Evolutionary conservation across 139 green algal genomes (phyloP).

Genomic region (Chlamydomonas eustigma): DNA sequence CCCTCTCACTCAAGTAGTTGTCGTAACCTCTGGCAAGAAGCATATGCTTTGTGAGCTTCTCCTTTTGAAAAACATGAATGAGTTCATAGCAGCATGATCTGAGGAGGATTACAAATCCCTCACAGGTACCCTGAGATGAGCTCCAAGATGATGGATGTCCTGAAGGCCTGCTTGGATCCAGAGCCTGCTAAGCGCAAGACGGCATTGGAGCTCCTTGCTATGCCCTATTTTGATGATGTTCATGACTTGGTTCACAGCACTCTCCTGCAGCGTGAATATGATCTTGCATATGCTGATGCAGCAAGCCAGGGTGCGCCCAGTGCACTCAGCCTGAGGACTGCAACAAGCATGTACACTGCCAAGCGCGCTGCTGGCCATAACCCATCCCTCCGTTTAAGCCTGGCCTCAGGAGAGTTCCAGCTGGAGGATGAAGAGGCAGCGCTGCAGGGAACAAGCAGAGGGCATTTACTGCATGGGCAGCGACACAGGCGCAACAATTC

Average conservation of each 20-base stretch:
- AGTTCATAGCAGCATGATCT: neutral
- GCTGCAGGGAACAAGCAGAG: too few species aligned
- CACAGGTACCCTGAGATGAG: neutral
- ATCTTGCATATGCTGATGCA: neutral
- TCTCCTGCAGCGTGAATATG: neutral
- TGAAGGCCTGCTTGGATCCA: neutral
- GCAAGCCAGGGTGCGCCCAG: neutral
- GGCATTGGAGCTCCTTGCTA: neutral
- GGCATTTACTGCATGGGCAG: too few species aligned
- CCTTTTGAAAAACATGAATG: neutral
- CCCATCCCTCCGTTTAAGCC: too few species aligned
- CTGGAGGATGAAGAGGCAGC: too few species aligned
- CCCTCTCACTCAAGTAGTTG: neutral
- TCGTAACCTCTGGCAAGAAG: too few species aligned
- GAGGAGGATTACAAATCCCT: neutral
- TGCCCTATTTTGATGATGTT: conserved; percentile 2
- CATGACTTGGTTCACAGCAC: neutral
- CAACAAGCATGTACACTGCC: neutral
- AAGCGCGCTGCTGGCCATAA: too few species aligned
- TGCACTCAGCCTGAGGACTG: neutral
- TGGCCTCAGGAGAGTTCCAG: too few species aligned
- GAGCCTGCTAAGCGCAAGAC: neutral
- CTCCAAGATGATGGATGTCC: neutral
- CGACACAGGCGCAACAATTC: too few species aligned
- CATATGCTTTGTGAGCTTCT: too few species aligned